Evolutionary conservation across 306 rosid genomes (phyloP).

Genomic region (Oxytropis ochrocephala): DNA sequence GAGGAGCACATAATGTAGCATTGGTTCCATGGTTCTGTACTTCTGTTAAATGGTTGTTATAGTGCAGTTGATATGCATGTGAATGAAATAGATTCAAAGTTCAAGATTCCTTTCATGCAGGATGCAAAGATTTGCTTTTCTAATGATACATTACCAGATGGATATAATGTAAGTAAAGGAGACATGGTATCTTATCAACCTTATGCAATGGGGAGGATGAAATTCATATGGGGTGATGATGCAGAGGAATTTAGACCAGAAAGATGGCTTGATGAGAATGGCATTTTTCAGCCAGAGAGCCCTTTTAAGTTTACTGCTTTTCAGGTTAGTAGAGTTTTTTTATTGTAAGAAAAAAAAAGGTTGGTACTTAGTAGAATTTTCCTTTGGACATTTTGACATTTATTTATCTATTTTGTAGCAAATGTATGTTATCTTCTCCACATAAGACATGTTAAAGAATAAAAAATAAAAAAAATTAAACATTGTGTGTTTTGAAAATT

Average conservation of each 20-base stretch:
- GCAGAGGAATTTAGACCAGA: conserved; percentile 64
- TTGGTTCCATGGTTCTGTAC: not conserved
- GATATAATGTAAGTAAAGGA: conserved; percentile 56
- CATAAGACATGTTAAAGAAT: too few relatives aligned
- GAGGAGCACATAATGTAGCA: not conserved
- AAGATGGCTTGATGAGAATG: conserved; percentile 66
- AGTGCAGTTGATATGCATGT: not conserved
- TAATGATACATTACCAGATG: conserved; percentile 73
- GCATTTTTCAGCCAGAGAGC: conserved; percentile 50
- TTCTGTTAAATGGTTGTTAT: not conserved
- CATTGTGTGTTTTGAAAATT: too few relatives aligned
- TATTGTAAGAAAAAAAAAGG: too few relatives aligned
- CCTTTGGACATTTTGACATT: not conserved
- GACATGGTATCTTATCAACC: conserved; percentile 59
- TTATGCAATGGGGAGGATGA: conserved; percentile 88
- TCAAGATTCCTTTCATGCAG: conserved; percentile 24
- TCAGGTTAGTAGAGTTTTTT: conserved; percentile 44
- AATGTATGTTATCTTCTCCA: not conserved
- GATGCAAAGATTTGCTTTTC: conserved; percentile 64
- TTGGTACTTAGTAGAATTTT: too few relatives aligned
- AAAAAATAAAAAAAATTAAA: too few relatives aligned
- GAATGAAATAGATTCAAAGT: not conserved
- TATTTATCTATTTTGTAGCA: not conserved
- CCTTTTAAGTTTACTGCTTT: conserved; percentile 76
- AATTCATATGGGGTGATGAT: conserved; percentile 77